These are phyloP conservation scores for Malus domestica DNA, from an alignment of 306 rosid genomes.

Conservation along the genomic window DNA sequence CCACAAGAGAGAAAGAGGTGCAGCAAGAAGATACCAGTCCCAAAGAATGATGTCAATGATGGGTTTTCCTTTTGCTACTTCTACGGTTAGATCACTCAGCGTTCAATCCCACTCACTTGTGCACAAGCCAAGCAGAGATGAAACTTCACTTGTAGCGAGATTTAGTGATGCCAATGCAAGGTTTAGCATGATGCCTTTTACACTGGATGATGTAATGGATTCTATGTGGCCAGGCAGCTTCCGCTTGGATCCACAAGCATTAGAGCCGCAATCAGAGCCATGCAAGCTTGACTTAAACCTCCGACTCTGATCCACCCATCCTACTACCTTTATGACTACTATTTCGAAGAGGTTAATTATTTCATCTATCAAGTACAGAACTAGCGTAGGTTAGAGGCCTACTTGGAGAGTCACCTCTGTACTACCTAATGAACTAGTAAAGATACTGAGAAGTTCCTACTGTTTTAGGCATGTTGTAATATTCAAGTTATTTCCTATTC, in stretches of 20 bases:
- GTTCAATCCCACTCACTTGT: constrained; percentile 77
- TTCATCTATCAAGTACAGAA: constrained; percentile 20
- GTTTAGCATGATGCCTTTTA: constrained; percentile 39
- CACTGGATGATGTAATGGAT: constrained; percentile 42
- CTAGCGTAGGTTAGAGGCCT: constrained; percentile 36
- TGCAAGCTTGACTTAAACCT: constrained; percentile 74
- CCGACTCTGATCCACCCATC: constrained; percentile 43
- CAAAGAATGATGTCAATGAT: constrained; percentile 63
- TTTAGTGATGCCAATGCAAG: constrained; percentile 50
- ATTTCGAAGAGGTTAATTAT: constrained; percentile 1
- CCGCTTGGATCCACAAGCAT: constrained; percentile 41
- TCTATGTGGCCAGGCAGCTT: constrained; percentile 94
- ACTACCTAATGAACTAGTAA: constrained; percentile 25
- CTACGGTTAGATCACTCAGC: constrained; percentile 51
- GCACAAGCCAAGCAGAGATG: constrained; percentile 59
- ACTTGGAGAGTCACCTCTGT: constrained; percentile 6
- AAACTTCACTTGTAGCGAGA: constrained; percentile 38
- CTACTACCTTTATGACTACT: constrained; percentile 11
- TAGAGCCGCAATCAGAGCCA: constrained; percentile 35
- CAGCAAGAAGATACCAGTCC: constrained; percentile 75
- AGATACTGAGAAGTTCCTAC: constrained; percentile 15
- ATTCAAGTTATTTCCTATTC: constrained; percentile 7
- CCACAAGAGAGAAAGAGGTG: constrained; percentile 94
- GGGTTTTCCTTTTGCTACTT: constrained; percentile 43
- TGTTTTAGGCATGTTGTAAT: constrained; percentile 11